These are phyloP conservation scores for Picochlorum sp. DNA, from an alignment of 139 green algal genomes.

Conservation along the genomic window DNA sequence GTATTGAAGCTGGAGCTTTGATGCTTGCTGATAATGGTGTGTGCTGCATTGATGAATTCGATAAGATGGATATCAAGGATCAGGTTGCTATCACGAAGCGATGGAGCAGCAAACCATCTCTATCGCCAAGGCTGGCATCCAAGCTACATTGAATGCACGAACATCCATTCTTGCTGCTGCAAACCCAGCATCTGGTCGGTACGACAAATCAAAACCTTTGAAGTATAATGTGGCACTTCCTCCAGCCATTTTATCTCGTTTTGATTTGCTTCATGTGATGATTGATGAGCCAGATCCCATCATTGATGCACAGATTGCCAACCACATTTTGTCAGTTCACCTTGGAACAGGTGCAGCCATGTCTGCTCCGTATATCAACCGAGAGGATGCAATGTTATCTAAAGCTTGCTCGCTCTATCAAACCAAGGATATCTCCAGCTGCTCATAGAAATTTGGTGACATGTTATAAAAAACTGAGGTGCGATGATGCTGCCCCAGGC, in stretches of 20 bases:
- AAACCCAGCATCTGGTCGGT: slow-evolving; percentile 86
- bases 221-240: slow-evolving; percentile 84
- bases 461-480: slow-evolving; percentile 79
- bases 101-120: slow-evolving; percentile 99
- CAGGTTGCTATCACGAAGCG: slow-evolving; percentile 90
- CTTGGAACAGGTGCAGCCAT: slow-evolving; percentile 24
- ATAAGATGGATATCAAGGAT: slow-evolving; percentile 94
- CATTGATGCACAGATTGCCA: slow-evolving; percentile 64
- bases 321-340: slow-evolving; percentile 74
- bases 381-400: slow-evolving; percentile 92
- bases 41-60: slow-evolving; percentile 96
- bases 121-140: slow-evolving; percentile 95
- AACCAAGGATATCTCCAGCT: slow-evolving; percentile 57
- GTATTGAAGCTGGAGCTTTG: slow-evolving; percentile 95
- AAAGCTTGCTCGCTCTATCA: slow-evolving; percentile 79
- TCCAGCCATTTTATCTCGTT: slow-evolving; percentile 83
- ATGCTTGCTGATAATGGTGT: slow-evolving; percentile 96
- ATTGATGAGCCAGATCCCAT: slow-evolving; percentile 78
- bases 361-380: slow-evolving; percentile 67
- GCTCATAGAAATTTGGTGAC: slow-evolving; percentile 61
- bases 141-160: slow-evolving; percentile 91
- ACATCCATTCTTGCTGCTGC: slow-evolving; percentile 92
- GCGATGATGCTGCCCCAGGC: slow-evolving; percentile 75
- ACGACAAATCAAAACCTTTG: slow-evolving; percentile 84
- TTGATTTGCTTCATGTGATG: slow-evolving; percentile 94